Base-by-base conservation (phyloP, 176 grass and related monocot species). In the Leersia perrieri region DNA sequence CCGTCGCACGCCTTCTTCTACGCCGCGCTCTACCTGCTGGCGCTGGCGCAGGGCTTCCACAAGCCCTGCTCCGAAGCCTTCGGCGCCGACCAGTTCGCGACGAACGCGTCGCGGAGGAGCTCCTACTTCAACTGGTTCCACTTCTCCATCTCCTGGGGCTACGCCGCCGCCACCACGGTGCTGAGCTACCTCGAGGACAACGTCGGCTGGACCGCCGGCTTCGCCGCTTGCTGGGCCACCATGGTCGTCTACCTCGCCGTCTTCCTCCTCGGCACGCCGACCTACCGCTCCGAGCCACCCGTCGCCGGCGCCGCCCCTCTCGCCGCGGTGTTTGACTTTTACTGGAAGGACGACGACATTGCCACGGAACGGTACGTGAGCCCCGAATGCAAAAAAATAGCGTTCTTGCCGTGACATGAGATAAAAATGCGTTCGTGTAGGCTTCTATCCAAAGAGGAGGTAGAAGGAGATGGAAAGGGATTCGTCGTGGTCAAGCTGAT, bases 111-210 rank as follows among this genome's bases (percentile, higher is more conserved):
- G 0, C 76, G 83, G 76, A 90, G 84, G n/a, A n/a, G n/a, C 74
- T 87, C 87, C 28, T 92, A 78, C 78, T 92, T 95, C 93, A 95
- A 90, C 73, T 95, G 93, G 90, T 88, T 81, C 87, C 91, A 88
- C 73, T 95, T 95, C 63, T 88, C 42, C 39, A 63, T 95, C 1
- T 92, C 82, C 0, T 84, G 73, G 34, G 88, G 93, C 76, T 82
- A 74, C 42, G 68, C 45, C 31, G 2, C 60, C 9, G 64, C 87
- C 14, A 29, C 74, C 23, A 32, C 74, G 5, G 44, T 5, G 31
- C 28, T 92, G 26, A 88, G 79, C 76, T 95, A 95, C 26, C 11
- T 88, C 47, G 79, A 95, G 64, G 93, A 95, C 66, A 95, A 88
- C 80, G 63, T 90, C 62, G 33, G 93, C 34, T 95, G 90, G 90